Evolutionary conservation across 129 eudicot genomes (phyloP), one percentile per base, ranked within the genome.

Genomic region (Lactuca sativa): DNA sequence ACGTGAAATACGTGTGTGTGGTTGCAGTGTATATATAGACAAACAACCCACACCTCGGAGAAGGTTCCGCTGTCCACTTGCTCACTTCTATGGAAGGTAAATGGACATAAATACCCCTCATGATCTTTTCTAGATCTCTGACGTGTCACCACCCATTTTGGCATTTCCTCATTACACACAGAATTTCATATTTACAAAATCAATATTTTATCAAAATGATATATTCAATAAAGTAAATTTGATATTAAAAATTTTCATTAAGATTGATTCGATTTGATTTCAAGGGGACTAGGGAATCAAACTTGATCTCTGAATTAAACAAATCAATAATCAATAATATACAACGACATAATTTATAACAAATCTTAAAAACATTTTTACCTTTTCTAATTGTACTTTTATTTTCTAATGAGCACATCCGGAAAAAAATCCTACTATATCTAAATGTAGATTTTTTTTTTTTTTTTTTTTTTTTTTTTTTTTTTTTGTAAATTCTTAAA

Each of bases 1-100:
- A 51, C 30, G 55, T 37, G 70, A 21, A 38, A 62, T 62, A 7
- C 7, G 47, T 73, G n/a, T 67, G 57, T 73, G 71, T 41, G 71
- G 78, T 73, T 73, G 65, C 36, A 56, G 33, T 54, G 71, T 73
- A 74, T 74, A 74, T 74, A 74, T 65, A 74, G 78, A 74, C 36
- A 74, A 52, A 59, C 54, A 62, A 66, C 67, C 78, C 71, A 37
- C 63, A 52, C 63, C 15, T 38, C n/a, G 73, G 67, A 74, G 55
- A 34, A 65, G 56, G 77, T 53, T 51, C 64, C 33, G 44, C 14
- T 66, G 62, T 38, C 79, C 79, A 74, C 79, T 74, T 44, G 73
- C 53, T 66, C 5, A 16, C 63, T 70, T 37, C 44, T 40, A n/a
- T 52, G 4, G 62, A 16, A 15, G 5, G 11, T 7, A 11, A 37